Conservation (phyloP, 495 filamentous ascomycete species). For the Lasiosphaeria ovina region DNA sequence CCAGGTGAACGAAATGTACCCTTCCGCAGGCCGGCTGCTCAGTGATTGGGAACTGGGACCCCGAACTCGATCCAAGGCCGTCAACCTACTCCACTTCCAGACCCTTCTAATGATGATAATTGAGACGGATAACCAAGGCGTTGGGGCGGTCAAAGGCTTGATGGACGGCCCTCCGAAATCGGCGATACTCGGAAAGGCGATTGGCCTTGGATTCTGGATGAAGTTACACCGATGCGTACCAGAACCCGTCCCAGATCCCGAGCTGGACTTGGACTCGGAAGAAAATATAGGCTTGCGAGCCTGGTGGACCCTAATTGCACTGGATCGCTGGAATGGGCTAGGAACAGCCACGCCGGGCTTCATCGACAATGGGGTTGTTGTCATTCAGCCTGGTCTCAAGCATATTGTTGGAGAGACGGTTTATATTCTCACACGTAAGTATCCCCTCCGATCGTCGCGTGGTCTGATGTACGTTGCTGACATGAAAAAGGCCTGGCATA, state of each 20-base stretch:
- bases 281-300: conserved; percentile 66
- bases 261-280: conserved; percentile 64
- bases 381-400: conserved; percentile 62
- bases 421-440: conserved; percentile 67
- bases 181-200: conserved; percentile 54
- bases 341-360: conserved; percentile 58
- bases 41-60: conserved; percentile 53
- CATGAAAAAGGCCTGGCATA: conserved; percentile 35
- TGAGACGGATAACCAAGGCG: conserved; percentile 51
- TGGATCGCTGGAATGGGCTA: conserved; percentile 74
- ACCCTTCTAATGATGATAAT: conserved; percentile 61
- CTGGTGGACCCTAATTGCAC: conserved; percentile 71
- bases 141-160: conserved; percentile 31
- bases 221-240: conserved; percentile 48
- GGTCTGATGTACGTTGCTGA: conserved; percentile 19
- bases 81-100: conserved; percentile 62
- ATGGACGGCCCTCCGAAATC: conserved; percentile 33
- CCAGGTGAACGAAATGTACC: conserved; percentile 37
- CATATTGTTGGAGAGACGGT: conserved; percentile 62
- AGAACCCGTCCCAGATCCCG: conserved; percentile 21
- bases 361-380: conserved; percentile 60
- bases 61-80: conserved; percentile 41
- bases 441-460: background rate
- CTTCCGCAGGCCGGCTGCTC: conserved; percentile 50
- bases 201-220: conserved; percentile 57